Percentiles rank a stretch among this genome's conserved stretches.
Conservation (phyloP, 495 filamentous ascomycete genomes). For the Penicillium dipodomyicola region DNA sequence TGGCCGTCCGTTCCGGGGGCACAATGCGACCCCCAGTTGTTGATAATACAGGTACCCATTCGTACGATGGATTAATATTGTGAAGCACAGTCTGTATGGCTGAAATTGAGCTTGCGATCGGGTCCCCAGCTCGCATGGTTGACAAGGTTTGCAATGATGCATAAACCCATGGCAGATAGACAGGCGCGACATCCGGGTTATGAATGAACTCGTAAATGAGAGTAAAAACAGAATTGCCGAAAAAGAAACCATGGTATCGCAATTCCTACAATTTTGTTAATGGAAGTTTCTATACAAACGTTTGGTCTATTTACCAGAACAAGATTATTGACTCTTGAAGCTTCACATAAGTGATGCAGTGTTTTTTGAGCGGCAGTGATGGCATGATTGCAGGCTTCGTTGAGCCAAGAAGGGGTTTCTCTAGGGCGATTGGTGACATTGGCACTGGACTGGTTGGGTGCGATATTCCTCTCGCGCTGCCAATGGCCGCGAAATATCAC, state of each 20-base stretch:
- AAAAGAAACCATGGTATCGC: slow-evolving; percentile 42
- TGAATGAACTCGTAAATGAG: slow-evolving; percentile 45
- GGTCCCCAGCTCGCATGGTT: slow-evolving; percentile 32
- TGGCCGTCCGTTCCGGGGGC: not conserved
- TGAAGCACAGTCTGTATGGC: slow-evolving; percentile 37
- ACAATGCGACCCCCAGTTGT: not conserved
- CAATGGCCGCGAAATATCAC: slow-evolving; percentile 45
- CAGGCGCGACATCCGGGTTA: slow-evolving; percentile 29
- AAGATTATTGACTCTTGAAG: slow-evolving; percentile 35
- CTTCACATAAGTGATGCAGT: slow-evolving; percentile 38
- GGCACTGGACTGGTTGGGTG: slow-evolving; percentile 10
- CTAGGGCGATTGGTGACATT: slow-evolving; percentile 21
- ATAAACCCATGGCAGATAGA: slow-evolving; percentile 44
- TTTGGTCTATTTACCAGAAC: slow-evolving; percentile 28
- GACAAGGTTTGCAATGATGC: slow-evolving; percentile 33
- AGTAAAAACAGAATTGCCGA: slow-evolving; percentile 37
- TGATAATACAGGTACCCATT: slow-evolving; percentile 22
- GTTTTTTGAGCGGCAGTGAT: slow-evolving; percentile 38
- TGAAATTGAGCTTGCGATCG: slow-evolving; percentile 31
- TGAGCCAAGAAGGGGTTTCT: slow-evolving; percentile 42
- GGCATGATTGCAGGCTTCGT: slow-evolving; percentile 44
- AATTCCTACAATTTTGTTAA: slow-evolving; percentile 31
- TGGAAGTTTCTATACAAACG: not conserved
- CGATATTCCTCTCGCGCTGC: slow-evolving; percentile 31
- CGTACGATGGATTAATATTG: slow-evolving; percentile 37